These are phyloP conservation scores for Teratosphaeria zuluensis DNA, from an alignment of 2,329 filamentous ascomycete genomes.

Conservation along the genomic window DNA sequence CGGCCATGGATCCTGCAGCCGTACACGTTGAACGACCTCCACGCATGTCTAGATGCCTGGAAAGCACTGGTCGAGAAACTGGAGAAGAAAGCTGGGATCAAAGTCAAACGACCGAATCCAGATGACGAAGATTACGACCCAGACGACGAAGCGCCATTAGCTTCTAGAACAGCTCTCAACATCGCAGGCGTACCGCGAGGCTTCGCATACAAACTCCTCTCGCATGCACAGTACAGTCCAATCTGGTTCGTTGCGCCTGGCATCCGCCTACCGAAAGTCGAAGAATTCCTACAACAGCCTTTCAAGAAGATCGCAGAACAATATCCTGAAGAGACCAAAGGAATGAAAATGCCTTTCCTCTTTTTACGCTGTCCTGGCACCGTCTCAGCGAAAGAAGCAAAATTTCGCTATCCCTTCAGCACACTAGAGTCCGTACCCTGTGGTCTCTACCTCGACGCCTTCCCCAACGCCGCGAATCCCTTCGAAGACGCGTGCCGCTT, in stretches of 20 bases:
- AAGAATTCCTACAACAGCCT: constrained; percentile 25
- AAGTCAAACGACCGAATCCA: constrained; percentile 4
- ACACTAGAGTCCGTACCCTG: constrained; percentile 24
- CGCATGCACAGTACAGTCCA: constrained; percentile 19
- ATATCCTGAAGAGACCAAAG: constrained; percentile 21
- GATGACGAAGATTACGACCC: constrained; percentile 11
- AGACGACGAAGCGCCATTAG: constrained; percentile 14
- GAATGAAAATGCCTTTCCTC: constrained; percentile 26
- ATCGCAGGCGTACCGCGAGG: constrained; percentile 21
- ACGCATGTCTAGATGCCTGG: constrained; percentile 21
- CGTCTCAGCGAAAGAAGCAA: constrained; percentile 23
- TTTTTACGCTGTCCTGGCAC: constrained; percentile 23
- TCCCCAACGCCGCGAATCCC: constrained; percentile 24
- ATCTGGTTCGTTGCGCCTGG: constrained; percentile 25
- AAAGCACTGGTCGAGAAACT: constrained; percentile 19
- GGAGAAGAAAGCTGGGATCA: constrained; percentile 18
- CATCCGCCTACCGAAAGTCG: constrained; percentile 23
- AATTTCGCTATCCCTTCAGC: constrained; percentile 25
- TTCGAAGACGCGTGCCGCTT: constrained; percentile 26
- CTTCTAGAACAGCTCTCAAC: constrained; percentile 19
- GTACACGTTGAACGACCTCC: constrained; percentile 22
- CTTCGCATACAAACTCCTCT: constrained; percentile 25
- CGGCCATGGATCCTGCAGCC: constrained; percentile 25
- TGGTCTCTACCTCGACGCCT: constrained; percentile 25
- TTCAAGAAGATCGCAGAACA: constrained; percentile 20